Evolutionary conservation across 305 asterid genomes (phyloP).

Genomic region (Plantago lanceolata): DNA sequence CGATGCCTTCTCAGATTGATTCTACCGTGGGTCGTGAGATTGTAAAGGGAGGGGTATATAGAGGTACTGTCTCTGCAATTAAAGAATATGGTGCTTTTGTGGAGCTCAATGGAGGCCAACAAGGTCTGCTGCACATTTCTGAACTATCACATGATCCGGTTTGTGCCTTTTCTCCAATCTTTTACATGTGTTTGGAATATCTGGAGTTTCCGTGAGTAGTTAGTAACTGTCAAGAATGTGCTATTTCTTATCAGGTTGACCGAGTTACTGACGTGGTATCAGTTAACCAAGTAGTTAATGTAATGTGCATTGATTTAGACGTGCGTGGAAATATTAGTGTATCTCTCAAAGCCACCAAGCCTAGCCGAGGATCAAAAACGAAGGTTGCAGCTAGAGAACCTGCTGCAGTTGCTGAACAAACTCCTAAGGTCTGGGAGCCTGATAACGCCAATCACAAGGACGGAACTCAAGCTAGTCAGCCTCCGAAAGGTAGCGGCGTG

Average conservation of each 20-base stretch:
- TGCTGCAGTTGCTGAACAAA: conserved; percentile 27
- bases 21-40: conserved; percentile 80
- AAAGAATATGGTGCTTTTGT: conserved; percentile 98
- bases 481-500: conserved; percentile 22
- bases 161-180: conserved; percentile 17
- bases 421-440: conserved; percentile 39
- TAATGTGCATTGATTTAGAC: conserved; percentile 90
- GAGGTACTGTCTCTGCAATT: conserved; percentile 64
- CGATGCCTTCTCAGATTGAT: conserved; percentile 53
- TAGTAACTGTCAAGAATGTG: conserved; percentile 19
- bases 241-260: conserved; percentile 51
- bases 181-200: conserved; percentile 16
- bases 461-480: conserved; percentile 42
- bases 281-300: conserved; percentile 63
- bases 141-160: conserved; percentile 87
- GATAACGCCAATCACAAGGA: conserved; percentile 26
- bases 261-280: conserved; percentile 76
- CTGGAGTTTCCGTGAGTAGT: conserved; percentile 8
- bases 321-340: conserved; percentile 79
- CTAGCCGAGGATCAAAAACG: conserved; percentile 37
- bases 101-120: conserved; percentile 97
- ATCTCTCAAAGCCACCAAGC: conserved; percentile 77
- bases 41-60: conserved; percentile 72
- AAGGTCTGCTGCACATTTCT: conserved; percentile 88
- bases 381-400: conserved; percentile 27